Conservation (phyloP, 129 eudicot species). For the Cynara cardunculus region DNA sequence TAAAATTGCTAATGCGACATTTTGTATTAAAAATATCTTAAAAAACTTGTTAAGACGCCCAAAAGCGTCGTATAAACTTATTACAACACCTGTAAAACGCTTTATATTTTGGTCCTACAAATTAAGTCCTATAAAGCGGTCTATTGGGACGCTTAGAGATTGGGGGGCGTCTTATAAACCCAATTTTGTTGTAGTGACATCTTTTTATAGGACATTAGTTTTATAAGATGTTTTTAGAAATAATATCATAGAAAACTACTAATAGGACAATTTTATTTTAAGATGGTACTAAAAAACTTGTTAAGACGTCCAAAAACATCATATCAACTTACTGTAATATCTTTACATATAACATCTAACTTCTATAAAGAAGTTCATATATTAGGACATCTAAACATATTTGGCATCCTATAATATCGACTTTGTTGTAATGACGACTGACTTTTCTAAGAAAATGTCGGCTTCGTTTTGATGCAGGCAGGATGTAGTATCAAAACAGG, state of each 20-base stretch:
- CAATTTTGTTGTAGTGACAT: too few species aligned
- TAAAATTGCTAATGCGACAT: too few species aligned
- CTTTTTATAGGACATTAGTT: neutral
- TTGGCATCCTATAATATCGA: too few species aligned
- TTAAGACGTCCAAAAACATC: neutral
- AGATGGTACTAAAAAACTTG: neutral
- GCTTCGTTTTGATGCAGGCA: slow-evolving; percentile 27
- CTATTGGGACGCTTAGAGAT: too few species aligned
- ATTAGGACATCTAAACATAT: neutral
- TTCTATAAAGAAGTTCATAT: neutral
- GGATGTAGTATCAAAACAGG: slow-evolving; percentile 48
- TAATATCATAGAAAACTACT: neutral
- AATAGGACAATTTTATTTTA: neutral
- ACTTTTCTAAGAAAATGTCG: neutral
- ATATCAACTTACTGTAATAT: neutral
- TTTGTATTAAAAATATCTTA: too few species aligned
- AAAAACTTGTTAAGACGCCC: too few species aligned
- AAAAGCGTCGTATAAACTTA: too few species aligned
- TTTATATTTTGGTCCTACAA: too few species aligned
- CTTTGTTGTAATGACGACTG: neutral
- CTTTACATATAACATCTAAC: neutral
- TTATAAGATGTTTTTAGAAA: neutral
- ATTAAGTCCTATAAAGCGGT: too few species aligned
- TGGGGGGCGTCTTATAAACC: too few species aligned
- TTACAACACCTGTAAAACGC: too few species aligned